Evolutionary conservation across 2,329 filamentous ascomycete species (phyloP), one percentile per base, ranked within the genome.

Genomic region (Xylariaceae sp.): DNA sequence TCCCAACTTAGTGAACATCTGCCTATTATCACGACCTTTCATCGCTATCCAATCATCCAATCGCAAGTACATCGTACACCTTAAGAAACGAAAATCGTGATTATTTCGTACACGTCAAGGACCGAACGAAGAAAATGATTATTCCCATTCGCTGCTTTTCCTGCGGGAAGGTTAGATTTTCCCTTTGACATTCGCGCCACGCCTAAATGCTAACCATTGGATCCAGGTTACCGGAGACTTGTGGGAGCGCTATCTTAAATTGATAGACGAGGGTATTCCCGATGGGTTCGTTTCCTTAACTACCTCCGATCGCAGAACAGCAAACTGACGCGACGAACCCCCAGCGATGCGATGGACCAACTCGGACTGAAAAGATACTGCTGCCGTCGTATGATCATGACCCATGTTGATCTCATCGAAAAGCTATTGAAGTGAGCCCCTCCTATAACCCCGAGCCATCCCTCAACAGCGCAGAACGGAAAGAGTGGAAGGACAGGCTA

Each of bases 361-460:
- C 85, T 99, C 51, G 91, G 91, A 54, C 87, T 95, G 68, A 92
- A 90, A 74, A 85, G 94, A 65, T 99, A 99, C 79, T 99, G 94
- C 82, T 99, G 94, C 78, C 89, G 94, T 65, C 88, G 94, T 68
- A 99, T 99, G 94, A 85, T 99, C 73, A 96, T 99, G 88, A 99
- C 94, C 57, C 94, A 99, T 74, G 94, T 99, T 67, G 94, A 99
- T 72, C 80, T 99, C 59, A 96, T 99, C 66, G 94, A 99, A 80
- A 99, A 99, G 76, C 84, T 99, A 49, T 84, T 99, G 62, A 89
- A 92, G 89, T 95, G 85, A 65, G 82, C 66, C 6, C 7, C 30
- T 53, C 40, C 8, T 39, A 12, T 3, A 40, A n/a, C 32, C 41
- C 6, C 42, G n/a, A 51, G 37, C 11, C 27, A 7, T 30, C 26